Evolutionary conservation across 192 early-diverging fungal genomes (phyloP).

Genomic region (Backusella liffmaniae): DNA sequence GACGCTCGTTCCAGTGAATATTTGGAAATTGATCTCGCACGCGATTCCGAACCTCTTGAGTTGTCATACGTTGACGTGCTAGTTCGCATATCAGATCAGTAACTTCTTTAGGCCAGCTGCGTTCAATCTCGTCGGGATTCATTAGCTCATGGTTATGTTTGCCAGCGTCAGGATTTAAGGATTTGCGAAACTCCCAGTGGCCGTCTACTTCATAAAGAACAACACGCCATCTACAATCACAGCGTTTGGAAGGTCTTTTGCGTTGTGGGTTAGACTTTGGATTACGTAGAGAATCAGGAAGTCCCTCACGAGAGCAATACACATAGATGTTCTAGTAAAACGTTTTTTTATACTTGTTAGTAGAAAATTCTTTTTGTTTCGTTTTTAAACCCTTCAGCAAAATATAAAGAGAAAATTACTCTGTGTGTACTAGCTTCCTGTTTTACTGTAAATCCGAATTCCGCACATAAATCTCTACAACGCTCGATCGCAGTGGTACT

Average conservation of each 20-base stretch:
- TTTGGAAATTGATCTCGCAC: constrained; percentile 51
- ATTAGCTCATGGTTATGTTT: constrained; percentile 58
- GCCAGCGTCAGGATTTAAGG: constrained; percentile 51
- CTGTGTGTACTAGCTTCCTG: constrained; percentile 59
- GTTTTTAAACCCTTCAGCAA: background rate
- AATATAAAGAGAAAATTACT: constrained; percentile 31
- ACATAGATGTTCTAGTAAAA: constrained; percentile 53
- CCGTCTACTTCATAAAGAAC: constrained; percentile 54
- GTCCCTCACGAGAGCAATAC: constrained; percentile 60
- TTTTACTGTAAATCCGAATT: constrained; percentile 61
- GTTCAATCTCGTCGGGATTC: constrained; percentile 51
- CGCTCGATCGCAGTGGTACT: constrained; percentile 41
- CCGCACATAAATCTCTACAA: constrained; percentile 48
- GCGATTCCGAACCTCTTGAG: constrained; percentile 37
- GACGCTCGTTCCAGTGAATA: constrained; percentile 54
- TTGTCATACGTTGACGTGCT: constrained; percentile 46
- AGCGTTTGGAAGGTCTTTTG: constrained; percentile 54
- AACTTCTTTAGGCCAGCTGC: constrained; percentile 49
- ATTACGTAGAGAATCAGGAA: constrained; percentile 55
- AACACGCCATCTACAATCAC: constrained; percentile 61
- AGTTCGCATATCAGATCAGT: constrained; percentile 49
- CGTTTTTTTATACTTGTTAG: background rate
- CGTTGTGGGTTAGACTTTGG: constrained; percentile 48
- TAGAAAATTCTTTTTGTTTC: background rate
- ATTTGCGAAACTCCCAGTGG: constrained; percentile 56